These are phyloP conservation scores for Filosporella fistucella DNA, from an alignment of 495 filamentous ascomycete species.

Conservation along the genomic window DNA sequence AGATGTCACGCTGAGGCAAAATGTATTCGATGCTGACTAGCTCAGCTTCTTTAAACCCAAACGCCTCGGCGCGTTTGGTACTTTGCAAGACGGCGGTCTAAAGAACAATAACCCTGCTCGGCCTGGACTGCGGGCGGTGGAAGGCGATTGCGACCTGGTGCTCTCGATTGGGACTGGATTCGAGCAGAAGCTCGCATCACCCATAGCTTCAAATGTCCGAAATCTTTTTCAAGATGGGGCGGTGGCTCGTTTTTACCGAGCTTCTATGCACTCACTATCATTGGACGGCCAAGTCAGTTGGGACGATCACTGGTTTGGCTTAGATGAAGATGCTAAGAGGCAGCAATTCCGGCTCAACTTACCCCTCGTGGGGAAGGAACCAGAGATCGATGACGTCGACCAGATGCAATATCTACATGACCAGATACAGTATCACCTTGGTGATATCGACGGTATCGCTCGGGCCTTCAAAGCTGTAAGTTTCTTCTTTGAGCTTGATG, in stretches of 20 bases:
- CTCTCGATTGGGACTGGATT: slow-evolving; percentile 16
- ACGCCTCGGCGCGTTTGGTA: slow-evolving; percentile 8
- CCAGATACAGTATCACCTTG: slow-evolving; percentile 6
- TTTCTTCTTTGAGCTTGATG: slow-evolving; percentile 21
- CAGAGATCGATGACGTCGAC: slow-evolving; percentile 15
- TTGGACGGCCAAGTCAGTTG: slow-evolving; percentile 15
- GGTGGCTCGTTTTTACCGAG: slow-evolving; percentile 15
- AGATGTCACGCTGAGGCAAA: neutral
- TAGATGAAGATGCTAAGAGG: slow-evolving; percentile 14
- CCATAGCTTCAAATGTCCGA: slow-evolving; percentile 10
- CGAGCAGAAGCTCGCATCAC: slow-evolving; percentile 11
- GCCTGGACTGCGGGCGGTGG: slow-evolving; percentile 11
- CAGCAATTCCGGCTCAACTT: slow-evolving; percentile 19
- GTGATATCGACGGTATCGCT: slow-evolving; percentile 15
- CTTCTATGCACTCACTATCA: slow-evolving; percentile 16
- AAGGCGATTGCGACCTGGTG: slow-evolving; percentile 13
- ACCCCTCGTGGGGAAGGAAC: slow-evolving; percentile 10
- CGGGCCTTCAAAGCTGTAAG: slow-evolving; percentile 16
- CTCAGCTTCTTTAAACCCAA: slow-evolving; percentile 17
- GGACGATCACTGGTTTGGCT: slow-evolving; percentile 17
- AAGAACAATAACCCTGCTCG: slow-evolving; percentile 18
- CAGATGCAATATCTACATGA: slow-evolving; percentile 15
- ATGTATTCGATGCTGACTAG: slow-evolving; percentile 4
- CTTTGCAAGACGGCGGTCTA: slow-evolving; percentile 16
- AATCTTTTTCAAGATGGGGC: slow-evolving; percentile 17